Percentiles rank a stretch among this genome's conserved stretches.
Conservation (phyloP, 768 basidiomycete genomes). For the Lanmaoa pseudosensibilis region DNA sequence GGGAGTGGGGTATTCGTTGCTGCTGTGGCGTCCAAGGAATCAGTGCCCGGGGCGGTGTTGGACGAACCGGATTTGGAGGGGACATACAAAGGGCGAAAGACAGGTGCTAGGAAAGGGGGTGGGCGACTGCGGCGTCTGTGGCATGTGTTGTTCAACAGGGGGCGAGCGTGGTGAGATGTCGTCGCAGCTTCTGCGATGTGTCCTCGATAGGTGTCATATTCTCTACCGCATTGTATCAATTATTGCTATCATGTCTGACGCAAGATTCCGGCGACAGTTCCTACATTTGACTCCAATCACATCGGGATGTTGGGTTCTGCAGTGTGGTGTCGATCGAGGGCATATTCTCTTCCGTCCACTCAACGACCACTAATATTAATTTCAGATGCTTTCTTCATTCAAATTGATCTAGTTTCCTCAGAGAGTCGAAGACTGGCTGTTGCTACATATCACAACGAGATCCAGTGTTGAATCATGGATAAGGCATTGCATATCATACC, state of each 20-base stretch:
- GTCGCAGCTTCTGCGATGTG: constrained; percentile 68
- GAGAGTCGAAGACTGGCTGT: not conserved
- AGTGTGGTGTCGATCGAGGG: not conserved
- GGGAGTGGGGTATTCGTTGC: constrained; percentile 56
- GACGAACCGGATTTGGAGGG: constrained; percentile 41
- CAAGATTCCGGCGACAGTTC: too few species aligned
- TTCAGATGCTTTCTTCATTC: not conserved
- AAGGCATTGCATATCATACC: not conserved
- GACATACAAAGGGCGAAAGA: constrained; percentile 47
- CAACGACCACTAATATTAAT: not conserved
- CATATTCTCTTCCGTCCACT: too few species aligned
- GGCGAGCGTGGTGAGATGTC: constrained; percentile 70
- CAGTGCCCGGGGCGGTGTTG: constrained; percentile 73
- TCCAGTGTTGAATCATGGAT: not conserved
- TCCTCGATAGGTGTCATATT: constrained; percentile 17
- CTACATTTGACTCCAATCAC: not conserved
- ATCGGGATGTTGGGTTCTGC: too few species aligned
- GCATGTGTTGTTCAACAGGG: constrained; percentile 74
- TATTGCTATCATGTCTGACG: not conserved
- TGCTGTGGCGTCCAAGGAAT: constrained; percentile 81
- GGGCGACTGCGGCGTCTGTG: constrained; percentile 79
- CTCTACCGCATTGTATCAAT: not conserved
- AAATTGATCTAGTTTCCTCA: too few species aligned
- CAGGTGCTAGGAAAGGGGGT: constrained; percentile 64
- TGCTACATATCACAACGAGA: not conserved